phyloP scores from a whole-genome alignment of 805 yeast genomes.

The Candida fluviatilis region DNA sequence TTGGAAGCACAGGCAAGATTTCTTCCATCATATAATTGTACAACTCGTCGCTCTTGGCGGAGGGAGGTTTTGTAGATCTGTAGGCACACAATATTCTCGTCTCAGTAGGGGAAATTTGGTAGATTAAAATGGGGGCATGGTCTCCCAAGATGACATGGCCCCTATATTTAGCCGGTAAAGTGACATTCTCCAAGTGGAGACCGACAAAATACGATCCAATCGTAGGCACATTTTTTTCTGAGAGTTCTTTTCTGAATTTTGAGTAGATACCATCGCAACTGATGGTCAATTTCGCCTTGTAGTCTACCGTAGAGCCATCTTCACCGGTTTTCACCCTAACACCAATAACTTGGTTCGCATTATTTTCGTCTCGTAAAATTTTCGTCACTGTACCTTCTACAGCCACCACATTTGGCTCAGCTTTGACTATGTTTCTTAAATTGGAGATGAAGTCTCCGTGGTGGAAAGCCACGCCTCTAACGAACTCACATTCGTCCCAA shows the following conservation, averaged over 20 bases:
- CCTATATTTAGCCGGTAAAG: conserved; percentile 66
- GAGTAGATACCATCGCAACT: conserved; percentile 94
- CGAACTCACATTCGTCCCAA: conserved; percentile 57
- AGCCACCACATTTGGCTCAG: conserved; percentile 70
- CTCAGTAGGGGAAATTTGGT: conserved; percentile 79
- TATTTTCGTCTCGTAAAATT: conserved; percentile 50
- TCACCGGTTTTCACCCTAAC: conserved; percentile 53
- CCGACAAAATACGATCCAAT: conserved; percentile 88
- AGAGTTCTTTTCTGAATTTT: conserved; percentile 75
- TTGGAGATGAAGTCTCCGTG: conserved; percentile 86
- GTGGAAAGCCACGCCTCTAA: conserved; percentile 82
- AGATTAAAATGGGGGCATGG: conserved; percentile 84
- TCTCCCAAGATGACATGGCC: conserved; percentile 90
- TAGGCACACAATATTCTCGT: conserved; percentile 90
- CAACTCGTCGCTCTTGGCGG: conserved; percentile 51
- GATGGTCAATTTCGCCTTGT: conserved; percentile 61
- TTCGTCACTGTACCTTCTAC: conserved; percentile 81
- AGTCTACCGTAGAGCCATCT: conserved; percentile 38
- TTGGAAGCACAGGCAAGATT: conserved; percentile 71
- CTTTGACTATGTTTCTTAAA: conserved; percentile 63
- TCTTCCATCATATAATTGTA: conserved; percentile 53
- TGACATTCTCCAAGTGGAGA: conserved; percentile 66
- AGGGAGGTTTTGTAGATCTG: conserved; percentile 70
- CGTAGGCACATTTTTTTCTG: conserved; percentile 56
- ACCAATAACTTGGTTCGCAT: conserved; percentile 59